These are phyloP conservation scores for Strigomonas culicis DNA, from an alignment of 208 protist genomes.

Conservation along the genomic window DNA sequence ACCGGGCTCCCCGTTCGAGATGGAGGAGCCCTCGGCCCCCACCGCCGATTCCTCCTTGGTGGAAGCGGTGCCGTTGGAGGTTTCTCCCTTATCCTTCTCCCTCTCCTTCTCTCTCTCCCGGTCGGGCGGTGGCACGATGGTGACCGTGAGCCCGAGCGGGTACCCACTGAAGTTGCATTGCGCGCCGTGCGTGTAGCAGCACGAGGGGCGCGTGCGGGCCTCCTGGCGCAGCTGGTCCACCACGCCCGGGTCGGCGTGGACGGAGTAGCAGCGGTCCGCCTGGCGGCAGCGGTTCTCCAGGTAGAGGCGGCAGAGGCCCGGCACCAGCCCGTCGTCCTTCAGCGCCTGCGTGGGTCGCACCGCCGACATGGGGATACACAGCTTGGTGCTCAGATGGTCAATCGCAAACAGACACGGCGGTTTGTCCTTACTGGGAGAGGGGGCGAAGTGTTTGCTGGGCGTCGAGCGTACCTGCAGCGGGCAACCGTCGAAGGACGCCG, in stretches of 20 bases:
- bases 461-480: background rate
- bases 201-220: constrained; percentile 54
- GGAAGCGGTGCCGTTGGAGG: background rate
- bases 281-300: constrained; percentile 76
- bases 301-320: constrained; percentile 75
- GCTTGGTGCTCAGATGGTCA: constrained; percentile 79
- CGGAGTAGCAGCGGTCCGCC: constrained; percentile 66
- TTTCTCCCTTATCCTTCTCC: constrained; percentile 8
- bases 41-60: background rate
- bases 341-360: constrained; percentile 73
- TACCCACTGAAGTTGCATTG: constrained; percentile 63
- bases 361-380: constrained; percentile 57
- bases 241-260: constrained; percentile 66
- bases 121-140: constrained; percentile 30
- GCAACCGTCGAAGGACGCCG: background rate
- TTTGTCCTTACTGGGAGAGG: background rate
- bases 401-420: constrained; percentile 55
- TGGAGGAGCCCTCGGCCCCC: constrained; percentile 14
- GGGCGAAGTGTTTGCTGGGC: background rate
- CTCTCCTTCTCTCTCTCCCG: background rate
- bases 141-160: constrained; percentile 63
- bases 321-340: constrained; percentile 73
- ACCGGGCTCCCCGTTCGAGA: constrained; percentile 15
- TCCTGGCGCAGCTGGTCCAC: constrained; percentile 56
- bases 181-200: constrained; percentile 73